Evolutionary conservation across 495 filamentous ascomycete genomes (phyloP).

Genomic region (Tuber brumale): DNA sequence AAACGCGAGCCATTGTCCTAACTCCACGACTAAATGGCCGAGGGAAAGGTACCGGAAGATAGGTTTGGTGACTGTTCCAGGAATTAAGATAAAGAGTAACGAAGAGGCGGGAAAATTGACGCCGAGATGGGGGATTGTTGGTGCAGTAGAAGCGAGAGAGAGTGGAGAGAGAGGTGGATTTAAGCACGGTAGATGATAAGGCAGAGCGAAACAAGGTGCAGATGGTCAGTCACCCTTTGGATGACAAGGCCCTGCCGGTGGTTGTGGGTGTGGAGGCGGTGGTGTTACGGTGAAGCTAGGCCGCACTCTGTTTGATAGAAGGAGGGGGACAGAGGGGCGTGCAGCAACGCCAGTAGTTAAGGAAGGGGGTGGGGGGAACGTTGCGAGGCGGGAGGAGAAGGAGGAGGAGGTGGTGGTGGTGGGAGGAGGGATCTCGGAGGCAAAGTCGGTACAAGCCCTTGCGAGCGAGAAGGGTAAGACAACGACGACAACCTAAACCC

Average conservation of each 20-base stretch:
- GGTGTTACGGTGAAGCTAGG: slow-evolving; percentile 7
- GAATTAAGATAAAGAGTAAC: slow-evolving; percentile 3
- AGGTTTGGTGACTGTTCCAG: neutral
- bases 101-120: slow-evolving; percentile 18
- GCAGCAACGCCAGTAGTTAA: neutral
- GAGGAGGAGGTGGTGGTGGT: neutral
- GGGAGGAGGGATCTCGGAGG: neutral
- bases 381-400: neutral
- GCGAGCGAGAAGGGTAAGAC: neutral
- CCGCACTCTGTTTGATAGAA: slow-evolving; percentile 16
- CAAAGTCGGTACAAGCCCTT: neutral
- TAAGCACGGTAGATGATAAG: slow-evolving; percentile 27
- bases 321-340: slow-evolving; percentile 16
- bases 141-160: slow-evolving; percentile 4
- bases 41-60: neutral
- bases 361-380: slow-evolving; percentile 17
- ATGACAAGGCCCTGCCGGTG: slow-evolving; percentile 35
- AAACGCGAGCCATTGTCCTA: slow-evolving; percentile 85
- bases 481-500: neutral
- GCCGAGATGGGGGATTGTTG: slow-evolving; percentile 12
- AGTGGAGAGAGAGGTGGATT: slow-evolving; percentile 12
- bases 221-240: slow-evolving; percentile 20
- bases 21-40: neutral
- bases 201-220: slow-evolving; percentile 32
- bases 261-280: slow-evolving; percentile 21